Evolutionary conservation across 164 flowering plant species (phyloP).

Genomic region (Macadamia tetraphylla): DNA sequence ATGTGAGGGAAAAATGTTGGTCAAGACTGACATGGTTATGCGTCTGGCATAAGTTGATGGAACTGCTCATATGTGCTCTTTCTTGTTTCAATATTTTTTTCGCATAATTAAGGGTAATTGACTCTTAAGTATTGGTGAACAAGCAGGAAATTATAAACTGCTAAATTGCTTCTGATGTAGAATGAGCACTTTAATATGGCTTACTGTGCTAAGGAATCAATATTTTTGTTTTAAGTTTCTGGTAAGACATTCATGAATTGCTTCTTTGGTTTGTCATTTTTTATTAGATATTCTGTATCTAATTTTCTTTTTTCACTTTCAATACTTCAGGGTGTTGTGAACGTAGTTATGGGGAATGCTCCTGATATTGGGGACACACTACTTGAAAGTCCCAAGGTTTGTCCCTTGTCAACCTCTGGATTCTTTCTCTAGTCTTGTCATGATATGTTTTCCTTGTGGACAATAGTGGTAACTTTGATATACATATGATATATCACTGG

Average conservation of each 20-base stretch:
- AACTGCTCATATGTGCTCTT: too few species aligned
- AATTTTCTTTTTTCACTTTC: neutral
- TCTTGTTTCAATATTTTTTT: too few species aligned
- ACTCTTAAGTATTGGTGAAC: too few species aligned
- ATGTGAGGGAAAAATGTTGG: too few species aligned
- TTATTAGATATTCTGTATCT: neutral
- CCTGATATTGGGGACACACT: conserved; percentile 83
- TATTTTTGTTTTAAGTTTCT: too few species aligned
- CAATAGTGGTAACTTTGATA: neutral
- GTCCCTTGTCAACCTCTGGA: neutral
- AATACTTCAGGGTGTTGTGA: conserved; percentile 67
- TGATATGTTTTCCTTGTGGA: conserved; percentile 6
- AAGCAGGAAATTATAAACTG: too few species aligned
- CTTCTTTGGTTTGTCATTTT: neutral
- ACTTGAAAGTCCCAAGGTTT: conserved; percentile 77
- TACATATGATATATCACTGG: neutral
- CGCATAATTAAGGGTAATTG: too few species aligned
- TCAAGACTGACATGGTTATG: too few species aligned
- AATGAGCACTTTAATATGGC: too few species aligned
- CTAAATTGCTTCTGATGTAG: too few species aligned
- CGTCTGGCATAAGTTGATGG: too few species aligned
- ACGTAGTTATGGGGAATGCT: conserved; percentile 96
- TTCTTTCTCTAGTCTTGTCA: neutral
- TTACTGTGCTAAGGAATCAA: too few species aligned
- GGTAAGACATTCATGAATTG: neutral